phyloP scores from a whole-genome alignment of 2,329 filamentous ascomycete genomes.

The Hymenoscyphus albidus region DNA sequence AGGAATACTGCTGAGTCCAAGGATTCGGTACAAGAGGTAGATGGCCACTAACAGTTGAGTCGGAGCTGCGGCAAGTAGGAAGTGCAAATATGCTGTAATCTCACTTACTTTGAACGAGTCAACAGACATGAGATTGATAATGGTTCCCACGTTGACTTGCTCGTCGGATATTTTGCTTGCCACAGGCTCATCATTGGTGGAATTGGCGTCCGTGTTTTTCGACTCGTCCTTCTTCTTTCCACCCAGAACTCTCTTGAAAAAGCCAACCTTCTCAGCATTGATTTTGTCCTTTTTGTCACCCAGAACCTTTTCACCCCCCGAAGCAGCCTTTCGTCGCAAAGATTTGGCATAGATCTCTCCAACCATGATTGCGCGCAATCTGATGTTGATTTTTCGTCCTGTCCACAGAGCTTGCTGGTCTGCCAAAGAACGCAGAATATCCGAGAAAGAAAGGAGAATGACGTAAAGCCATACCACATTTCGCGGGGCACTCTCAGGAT shows the following conservation, averaged over 20 bases:
- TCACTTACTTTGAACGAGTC: conserved; percentile 99
- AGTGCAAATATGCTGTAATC: conserved; percentile 91
- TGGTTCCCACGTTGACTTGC: conserved; percentile 92
- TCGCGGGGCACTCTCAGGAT: conserved; percentile 66
- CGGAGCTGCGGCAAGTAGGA: conserved; percentile 86
- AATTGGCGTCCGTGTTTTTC: conserved; percentile 31
- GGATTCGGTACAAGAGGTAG: conserved; percentile 77
- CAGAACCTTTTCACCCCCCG: conserved; percentile 69
- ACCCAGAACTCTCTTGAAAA: conserved; percentile 52
- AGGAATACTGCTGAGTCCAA: conserved; percentile 90
- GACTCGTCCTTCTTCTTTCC: conserved; percentile 43
- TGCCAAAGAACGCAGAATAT: conserved; percentile 74
- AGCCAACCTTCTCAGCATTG: conserved; percentile 39
- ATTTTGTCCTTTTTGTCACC: conserved; percentile 50
- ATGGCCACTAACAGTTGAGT: conserved; percentile 83
- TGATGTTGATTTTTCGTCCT: conserved; percentile 89
- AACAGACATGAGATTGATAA: conserved; percentile 99
- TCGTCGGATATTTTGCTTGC: conserved; percentile 48
- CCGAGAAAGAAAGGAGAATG: conserved; percentile 79
- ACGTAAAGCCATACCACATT: conserved; percentile 97
- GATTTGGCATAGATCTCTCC: conserved; percentile 98
- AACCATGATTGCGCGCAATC: conserved; percentile 88
- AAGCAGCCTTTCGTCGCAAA: conserved; percentile 81
- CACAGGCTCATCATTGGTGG: conserved; percentile 11
- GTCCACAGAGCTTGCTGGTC: conserved; percentile 90